phyloP scores from a whole-genome alignment of 73 alveolate genomes.

The Uronychia binucleata region DNA sequence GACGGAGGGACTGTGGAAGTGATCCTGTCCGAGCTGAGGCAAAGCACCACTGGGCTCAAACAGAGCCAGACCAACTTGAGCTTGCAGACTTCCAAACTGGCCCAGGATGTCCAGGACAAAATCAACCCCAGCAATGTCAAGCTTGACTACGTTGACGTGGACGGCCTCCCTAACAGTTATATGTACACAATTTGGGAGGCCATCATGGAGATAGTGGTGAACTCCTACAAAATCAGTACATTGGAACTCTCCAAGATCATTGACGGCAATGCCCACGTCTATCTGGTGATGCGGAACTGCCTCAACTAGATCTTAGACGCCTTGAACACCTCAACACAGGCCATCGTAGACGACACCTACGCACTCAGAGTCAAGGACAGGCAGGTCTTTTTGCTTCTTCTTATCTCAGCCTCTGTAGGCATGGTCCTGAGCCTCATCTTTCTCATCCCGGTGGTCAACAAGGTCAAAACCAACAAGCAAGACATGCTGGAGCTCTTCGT shows the following conservation, averaged over 20 bases:
- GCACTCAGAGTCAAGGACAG: conserved; percentile 8
- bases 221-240: conserved; percentile 27
- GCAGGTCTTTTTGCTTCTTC: conserved; percentile 24
- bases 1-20: conserved; percentile 5
- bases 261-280: conserved; percentile 14
- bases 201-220: conserved; percentile 39
- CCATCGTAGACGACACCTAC: conserved; percentile 22
- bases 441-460: conserved; percentile 53
- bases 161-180: conserved; percentile 8
- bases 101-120: neutral
- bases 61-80: neutral
- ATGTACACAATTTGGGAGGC: conserved; percentile 44
- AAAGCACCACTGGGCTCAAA: neutral
- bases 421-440: conserved; percentile 16
- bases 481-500: conserved; percentile 36
- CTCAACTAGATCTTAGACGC: conserved; percentile 34
- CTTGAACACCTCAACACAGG: conserved; percentile 28
- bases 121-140: conserved; percentile 8
- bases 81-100: neutral
- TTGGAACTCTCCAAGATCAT: neutral
- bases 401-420: conserved; percentile 40
- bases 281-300: conserved; percentile 34
- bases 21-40: neutral
- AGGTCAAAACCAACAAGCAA: conserved; percentile 29
- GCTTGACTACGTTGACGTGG: conserved; percentile 5